A percentile compares a stretch with the other conserved stretches of the same genome.
Conservation (phyloP, 176 grass and related monocot species). For the Bolboschoenus planiculmis region DNA sequence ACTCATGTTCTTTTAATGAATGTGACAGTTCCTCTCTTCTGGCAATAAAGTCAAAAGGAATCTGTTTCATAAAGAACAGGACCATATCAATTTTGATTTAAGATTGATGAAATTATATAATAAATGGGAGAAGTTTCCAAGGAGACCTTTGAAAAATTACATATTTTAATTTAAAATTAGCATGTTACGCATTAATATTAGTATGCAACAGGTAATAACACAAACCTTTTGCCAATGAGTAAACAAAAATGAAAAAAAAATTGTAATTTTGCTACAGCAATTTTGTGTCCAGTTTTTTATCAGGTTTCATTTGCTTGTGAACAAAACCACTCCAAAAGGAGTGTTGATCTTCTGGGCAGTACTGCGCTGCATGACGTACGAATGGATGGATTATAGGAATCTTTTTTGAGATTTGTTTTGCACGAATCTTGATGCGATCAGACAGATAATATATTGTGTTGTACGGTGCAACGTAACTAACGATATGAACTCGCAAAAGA, state of each 20-base stretch:
- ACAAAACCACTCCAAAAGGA: not conserved
- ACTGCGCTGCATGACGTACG: too few species aligned
- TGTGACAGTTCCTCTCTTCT: not conserved
- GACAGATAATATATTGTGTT: too few species aligned
- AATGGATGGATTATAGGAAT: too few species aligned
- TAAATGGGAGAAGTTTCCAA: not conserved
- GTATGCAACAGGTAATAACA: not conserved
- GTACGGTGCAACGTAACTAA: too few species aligned
- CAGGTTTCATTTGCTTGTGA: not conserved
- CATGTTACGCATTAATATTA: not conserved
- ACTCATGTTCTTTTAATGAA: not conserved
- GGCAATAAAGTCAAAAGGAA: constrained; percentile 3
- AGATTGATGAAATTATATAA: not conserved
- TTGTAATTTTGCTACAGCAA: not conserved
- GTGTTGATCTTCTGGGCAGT: too few species aligned
- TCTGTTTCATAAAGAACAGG: constrained; percentile 3
- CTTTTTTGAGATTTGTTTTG: too few species aligned
- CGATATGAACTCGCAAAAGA: too few species aligned
- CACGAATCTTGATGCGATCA: too few species aligned
- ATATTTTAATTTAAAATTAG: not conserved
- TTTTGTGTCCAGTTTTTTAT: not conserved
- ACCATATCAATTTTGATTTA: not conserved
- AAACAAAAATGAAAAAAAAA: not conserved
- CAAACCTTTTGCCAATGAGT: not conserved
- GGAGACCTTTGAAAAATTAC: not conserved